phyloP scores from a whole-genome alignment of 2,329 filamentous ascomycete genomes.

The Colletotrichum plurivorum region DNA sequence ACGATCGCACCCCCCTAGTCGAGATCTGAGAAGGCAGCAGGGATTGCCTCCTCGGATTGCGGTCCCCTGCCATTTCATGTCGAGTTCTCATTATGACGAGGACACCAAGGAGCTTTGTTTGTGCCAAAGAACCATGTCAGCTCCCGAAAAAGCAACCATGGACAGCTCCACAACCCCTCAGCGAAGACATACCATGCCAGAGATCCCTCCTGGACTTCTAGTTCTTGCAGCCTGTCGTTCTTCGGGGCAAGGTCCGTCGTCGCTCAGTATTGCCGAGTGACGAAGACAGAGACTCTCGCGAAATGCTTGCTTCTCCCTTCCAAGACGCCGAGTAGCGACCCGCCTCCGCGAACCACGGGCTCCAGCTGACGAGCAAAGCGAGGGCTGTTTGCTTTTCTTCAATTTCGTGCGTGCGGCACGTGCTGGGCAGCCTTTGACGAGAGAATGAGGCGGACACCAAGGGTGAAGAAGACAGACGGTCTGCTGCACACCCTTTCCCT shows the following conservation, averaged over 20 bases:
- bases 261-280: background rate
- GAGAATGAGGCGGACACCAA: background rate
- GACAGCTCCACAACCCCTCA: background rate
- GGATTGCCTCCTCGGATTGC: constrained; percentile 11
- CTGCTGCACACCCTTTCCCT: constrained; percentile 13
- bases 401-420: constrained; percentile 13
- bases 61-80: background rate
- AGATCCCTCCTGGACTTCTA: constrained; percentile 6
- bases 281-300: constrained; percentile 4
- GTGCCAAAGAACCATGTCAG: constrained; percentile 19
- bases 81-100: constrained; percentile 21
- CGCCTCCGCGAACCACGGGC: background rate
- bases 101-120: constrained; percentile 29
- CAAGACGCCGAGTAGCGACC: background rate
- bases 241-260: background rate
- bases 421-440: constrained; percentile 9
- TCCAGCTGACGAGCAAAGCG: constrained; percentile 3
- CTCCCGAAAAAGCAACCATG: constrained; percentile 34
- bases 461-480: constrained; percentile 9
- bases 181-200: constrained; percentile 2
- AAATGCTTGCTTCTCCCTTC: constrained; percentile 27
- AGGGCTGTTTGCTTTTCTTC: constrained; percentile 19
- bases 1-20: constrained; percentile 12
- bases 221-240: background rate
- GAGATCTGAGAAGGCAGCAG: constrained; percentile 10